Evolutionary conservation across 176 grass and related monocot species (phyloP), one percentile per base, ranked within the genome.

Genomic region (Paspalum vaginatum): DNA sequence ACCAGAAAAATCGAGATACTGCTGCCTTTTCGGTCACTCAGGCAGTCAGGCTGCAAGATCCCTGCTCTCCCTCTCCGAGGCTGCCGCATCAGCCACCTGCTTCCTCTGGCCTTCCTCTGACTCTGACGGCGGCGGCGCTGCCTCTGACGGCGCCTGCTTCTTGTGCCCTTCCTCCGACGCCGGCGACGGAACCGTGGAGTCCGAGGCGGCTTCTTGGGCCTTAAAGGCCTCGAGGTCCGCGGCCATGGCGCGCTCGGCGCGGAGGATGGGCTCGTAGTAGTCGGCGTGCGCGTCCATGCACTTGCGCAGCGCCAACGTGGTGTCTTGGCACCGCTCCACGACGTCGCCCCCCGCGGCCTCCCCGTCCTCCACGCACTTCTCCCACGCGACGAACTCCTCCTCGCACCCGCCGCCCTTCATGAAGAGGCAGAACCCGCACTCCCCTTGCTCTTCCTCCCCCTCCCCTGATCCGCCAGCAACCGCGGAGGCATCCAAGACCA

Each of bases 331-430:
- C 39, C 84, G 88, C 18, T 95, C 92, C 21, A 95, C 88, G 21
- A 95, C 39, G 87, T 99, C 83, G 47, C 69, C 21, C 3, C n/a
- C 15, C 2, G 61, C 80, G 21, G 74, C 72, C 75, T 99, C 90
- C 8, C 90, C 84, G 11, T 55, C 86, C 80, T 99, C 85, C 20
- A 99, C 73, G 75, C 96, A 99, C 61, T 99, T 86, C 96, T 99
- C 96, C 96, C 96, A 99, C 27, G 68, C 90, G 8, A 88, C 65
- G 64, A 99, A 99, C 76, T 74, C 79, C 7, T 91, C 90, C 87
- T 93, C 91, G 90, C 96, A 99, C 16, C 96, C 93, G n/a, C 93
- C 93, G 59, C 86, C 90, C 83, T 99, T 99, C 96, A 99, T 99
- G 82, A 85, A 99, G 11, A 93, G 55, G 86, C 96, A 99, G 72